phyloP scores from a whole-genome alignment of 495 filamentous ascomycete species.

The Thermothielavioides terrestris region DNA sequence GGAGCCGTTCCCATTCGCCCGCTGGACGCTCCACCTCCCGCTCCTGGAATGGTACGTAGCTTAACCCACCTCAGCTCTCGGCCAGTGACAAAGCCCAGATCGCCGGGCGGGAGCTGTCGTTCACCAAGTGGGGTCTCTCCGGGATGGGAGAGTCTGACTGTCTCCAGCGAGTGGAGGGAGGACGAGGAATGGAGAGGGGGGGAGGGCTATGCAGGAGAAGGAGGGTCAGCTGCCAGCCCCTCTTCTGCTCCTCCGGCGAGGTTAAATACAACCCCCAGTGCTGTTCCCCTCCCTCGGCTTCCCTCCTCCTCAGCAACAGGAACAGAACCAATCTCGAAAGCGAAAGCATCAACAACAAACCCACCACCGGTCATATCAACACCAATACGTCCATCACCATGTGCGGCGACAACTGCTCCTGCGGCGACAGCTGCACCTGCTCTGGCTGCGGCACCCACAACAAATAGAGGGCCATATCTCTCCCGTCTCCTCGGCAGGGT shows the following conservation, averaged over 20 bases:
- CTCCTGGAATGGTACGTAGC: too few relatives aligned
- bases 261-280: background rate
- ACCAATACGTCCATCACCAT: constrained; percentile 13
- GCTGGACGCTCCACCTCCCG: too few relatives aligned
- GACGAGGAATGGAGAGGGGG: too few relatives aligned
- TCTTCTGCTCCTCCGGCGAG: too few relatives aligned
- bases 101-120: too few relatives aligned
- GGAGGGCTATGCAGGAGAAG: too few relatives aligned
- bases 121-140: too few relatives aligned
- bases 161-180: too few relatives aligned
- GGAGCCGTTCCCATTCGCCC: background rate
- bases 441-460: constrained; percentile 15
- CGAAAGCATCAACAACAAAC: background rate
- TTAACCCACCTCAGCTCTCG: too few relatives aligned
- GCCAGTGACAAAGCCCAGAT: too few relatives aligned
- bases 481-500: background rate
- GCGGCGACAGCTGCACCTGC: constrained; percentile 19
- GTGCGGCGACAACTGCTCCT: constrained; percentile 20
- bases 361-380: background rate
- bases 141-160: too few relatives aligned
- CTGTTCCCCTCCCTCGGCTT: background rate
- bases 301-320: background rate
- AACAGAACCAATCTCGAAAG: background rate
- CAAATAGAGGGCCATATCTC: constrained; percentile 8
- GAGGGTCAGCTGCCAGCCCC: too few relatives aligned